Evolutionary conservation across 108 stramenopile genomes (phyloP).

Genomic region (Nannochloropsis salina): DNA sequence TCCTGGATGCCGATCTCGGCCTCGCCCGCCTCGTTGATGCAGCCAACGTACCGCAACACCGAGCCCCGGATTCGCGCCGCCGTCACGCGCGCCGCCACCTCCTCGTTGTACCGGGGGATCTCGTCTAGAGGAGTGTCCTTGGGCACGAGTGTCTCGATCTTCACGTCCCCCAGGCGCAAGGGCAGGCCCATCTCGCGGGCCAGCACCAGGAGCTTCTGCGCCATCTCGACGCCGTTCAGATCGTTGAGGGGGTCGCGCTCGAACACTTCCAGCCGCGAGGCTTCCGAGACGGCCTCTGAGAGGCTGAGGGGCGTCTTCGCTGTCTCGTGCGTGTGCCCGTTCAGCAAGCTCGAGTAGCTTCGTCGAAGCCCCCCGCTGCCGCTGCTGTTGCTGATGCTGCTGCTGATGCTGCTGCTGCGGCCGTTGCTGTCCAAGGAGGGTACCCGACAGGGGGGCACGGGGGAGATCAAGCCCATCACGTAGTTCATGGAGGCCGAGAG

Average conservation of each 20-base stretch:
- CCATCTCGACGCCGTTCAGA: neutral
- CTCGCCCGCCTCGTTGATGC: slow-evolving; percentile 58
- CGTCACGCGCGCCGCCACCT: slow-evolving; percentile 56
- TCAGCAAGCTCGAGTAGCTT: slow-evolving; percentile 29
- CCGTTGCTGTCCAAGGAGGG: neutral
- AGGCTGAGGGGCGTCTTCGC: neutral
- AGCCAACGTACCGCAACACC: slow-evolving; percentile 69
- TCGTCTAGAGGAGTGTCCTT: slow-evolving; percentile 32
- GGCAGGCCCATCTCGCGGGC: slow-evolving; percentile 60
- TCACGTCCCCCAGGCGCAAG: slow-evolving; percentile 61
- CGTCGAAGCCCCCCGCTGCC: slow-evolving; percentile 22
- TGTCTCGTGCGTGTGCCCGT: neutral
- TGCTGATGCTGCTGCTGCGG: slow-evolving; percentile 23
- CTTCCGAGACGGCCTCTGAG: neutral
- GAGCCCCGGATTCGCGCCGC: slow-evolving; percentile 54
- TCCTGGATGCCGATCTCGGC: slow-evolving; percentile 44
- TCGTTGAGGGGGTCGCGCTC: neutral
- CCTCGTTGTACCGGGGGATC: slow-evolving; percentile 57
- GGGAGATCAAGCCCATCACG: slow-evolving; percentile 60
- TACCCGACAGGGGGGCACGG: slow-evolving; percentile 31
- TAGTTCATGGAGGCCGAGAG: slow-evolving; percentile 70
- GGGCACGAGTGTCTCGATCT: slow-evolving; percentile 60
- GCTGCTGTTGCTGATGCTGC: neutral
- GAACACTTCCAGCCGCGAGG: neutral
- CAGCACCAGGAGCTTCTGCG: slow-evolving; percentile 56